phyloP scores from a whole-genome alignment of 305 asterid species.

The Ajuga reptans region DNA sequence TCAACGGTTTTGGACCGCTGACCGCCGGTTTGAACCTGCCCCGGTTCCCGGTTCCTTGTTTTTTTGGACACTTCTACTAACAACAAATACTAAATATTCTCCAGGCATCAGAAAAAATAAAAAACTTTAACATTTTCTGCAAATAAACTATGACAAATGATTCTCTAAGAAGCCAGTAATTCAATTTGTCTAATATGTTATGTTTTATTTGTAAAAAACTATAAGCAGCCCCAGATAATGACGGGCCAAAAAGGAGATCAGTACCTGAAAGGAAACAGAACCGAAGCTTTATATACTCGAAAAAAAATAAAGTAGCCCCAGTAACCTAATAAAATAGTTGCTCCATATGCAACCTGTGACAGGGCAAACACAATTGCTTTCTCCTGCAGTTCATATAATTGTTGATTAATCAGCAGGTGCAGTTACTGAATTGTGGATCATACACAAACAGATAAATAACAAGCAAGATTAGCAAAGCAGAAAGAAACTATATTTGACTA shows the following conservation, averaged over 20 bases:
- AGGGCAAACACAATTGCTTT: slow-evolving; percentile 66
- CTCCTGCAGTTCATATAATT: slow-evolving; percentile 53
- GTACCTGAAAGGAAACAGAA: slow-evolving; percentile 77
- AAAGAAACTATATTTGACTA: not conserved
- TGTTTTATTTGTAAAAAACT: not conserved
- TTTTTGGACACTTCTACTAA: too few species aligned
- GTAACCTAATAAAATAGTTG: slow-evolving; percentile 64
- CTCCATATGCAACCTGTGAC: slow-evolving; percentile 85
- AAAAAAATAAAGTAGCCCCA: slow-evolving; percentile 76
- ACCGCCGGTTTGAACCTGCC: too few species aligned
- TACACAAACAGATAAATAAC: not conserved
- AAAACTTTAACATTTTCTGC: not conserved
- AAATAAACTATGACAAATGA: not conserved
- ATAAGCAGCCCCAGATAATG: slow-evolving; percentile 8
- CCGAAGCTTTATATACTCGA: slow-evolving; percentile 36
- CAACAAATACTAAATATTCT: not conserved
- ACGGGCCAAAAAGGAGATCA: slow-evolving; percentile 10
- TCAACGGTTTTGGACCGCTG: too few species aligned
- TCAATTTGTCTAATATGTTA: not conserved
- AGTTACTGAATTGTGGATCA: not conserved
- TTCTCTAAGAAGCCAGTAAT: slow-evolving; percentile 12
- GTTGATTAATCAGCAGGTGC: slow-evolving; percentile 18
- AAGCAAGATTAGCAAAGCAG: slow-evolving; percentile 4
- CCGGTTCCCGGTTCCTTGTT: too few species aligned
- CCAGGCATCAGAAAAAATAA: not conserved